Evolutionary conservation across 78 protist genomes (phyloP).

Genomic region (Isochrysis galbana): DNA sequence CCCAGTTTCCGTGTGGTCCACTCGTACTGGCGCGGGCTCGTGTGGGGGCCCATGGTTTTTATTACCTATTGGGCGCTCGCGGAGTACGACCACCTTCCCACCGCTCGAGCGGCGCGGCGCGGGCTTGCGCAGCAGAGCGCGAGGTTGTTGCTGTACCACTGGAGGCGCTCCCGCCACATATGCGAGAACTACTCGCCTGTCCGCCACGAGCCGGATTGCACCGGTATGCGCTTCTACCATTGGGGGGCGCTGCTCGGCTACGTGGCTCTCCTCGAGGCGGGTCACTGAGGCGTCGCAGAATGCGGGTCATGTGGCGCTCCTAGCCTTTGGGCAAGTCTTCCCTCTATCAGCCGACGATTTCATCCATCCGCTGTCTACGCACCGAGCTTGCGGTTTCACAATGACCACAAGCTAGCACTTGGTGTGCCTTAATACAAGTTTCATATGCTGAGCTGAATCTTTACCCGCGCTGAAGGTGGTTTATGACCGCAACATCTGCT

Average conservation of each 20-base stretch:
- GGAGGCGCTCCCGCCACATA: not conserved
- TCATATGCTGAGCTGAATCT: too few species aligned
- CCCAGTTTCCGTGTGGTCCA: not conserved
- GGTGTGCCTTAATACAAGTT: too few species aligned
- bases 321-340: too few species aligned
- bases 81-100: not conserved
- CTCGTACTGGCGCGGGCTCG: constrained; percentile 35
- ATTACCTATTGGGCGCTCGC: not conserved
- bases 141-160: not conserved
- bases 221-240: not conserved
- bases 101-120: not conserved
- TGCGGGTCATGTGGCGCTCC: too few species aligned
- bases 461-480: too few species aligned
- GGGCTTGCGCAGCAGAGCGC: not conserved
- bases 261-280: not conserved
- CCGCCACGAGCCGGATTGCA: not conserved
- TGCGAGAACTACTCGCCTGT: not conserved
- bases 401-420: too few species aligned
- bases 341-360: too few species aligned
- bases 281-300: too few species aligned
- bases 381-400: too few species aligned
- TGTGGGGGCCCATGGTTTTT: constrained; percentile 26
- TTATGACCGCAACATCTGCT: too few species aligned
- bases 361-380: too few species aligned
- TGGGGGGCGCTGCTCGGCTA: not conserved